Evolutionary conservation across 805 yeast species (phyloP).

Genomic region (Candida jianshihensis): DNA sequence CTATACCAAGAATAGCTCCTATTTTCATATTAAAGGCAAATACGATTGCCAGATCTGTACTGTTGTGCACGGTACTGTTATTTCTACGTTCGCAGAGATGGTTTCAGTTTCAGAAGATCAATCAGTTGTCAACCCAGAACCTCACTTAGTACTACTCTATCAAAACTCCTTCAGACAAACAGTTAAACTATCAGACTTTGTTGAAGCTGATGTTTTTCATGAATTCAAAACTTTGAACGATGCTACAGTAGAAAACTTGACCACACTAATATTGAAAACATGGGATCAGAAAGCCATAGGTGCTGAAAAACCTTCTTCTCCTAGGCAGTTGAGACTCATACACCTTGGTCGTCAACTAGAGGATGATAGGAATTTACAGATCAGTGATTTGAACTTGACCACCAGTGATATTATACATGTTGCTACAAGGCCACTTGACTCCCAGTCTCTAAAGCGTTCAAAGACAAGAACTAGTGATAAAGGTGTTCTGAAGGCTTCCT

Average conservation of each 20-base stretch:
- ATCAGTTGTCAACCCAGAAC: background rate
- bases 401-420: constrained; percentile 25
- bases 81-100: no score
- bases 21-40: no score
- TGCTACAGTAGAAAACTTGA: background rate
- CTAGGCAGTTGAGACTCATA: constrained; percentile 20
- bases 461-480: no score
- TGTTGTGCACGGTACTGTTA: no score
- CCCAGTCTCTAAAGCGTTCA: background rate
- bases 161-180: background rate
- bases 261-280: background rate
- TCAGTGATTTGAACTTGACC: constrained; percentile 11
- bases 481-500: no score
- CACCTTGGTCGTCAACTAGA: constrained; percentile 25
- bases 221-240: background rate
- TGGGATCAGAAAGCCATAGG: background rate
- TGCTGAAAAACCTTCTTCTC: background rate
- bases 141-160: background rate
- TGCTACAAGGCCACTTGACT: constrained; percentile 22
- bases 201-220: background rate
- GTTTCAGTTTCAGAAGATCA: background rate
- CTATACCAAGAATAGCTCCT: no score
- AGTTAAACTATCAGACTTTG: background rate
- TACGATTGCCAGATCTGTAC: no score
- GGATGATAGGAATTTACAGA: constrained; percentile 3